Conservation (phyloP, 1,284 basidiomycete genomes). For the Leccinum fallax region DNA sequence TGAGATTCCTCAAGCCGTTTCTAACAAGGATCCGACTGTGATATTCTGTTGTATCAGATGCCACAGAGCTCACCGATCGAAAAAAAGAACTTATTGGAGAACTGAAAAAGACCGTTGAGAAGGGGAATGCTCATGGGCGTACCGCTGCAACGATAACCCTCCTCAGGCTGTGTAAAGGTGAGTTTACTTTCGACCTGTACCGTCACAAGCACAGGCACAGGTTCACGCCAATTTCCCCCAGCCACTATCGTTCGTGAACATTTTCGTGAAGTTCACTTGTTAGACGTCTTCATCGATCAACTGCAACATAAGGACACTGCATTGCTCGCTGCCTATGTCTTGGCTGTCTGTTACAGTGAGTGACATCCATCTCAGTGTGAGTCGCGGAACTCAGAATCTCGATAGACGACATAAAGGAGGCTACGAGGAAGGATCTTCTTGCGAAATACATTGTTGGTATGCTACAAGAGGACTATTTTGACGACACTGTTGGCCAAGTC, state of each 20-base stretch:
- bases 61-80: neutral
- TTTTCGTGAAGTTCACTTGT: neutral
- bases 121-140: conserved; percentile 17
- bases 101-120: conserved; percentile 8
- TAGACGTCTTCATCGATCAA: conserved; percentile 15
- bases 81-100: conserved; percentile 16
- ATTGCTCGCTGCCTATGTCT: conserved; percentile 18
- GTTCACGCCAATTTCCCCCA: conserved; percentile 7
- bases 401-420: conserved; percentile 21
- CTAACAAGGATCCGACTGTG: too few relatives aligned
- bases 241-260: conserved; percentile 7
- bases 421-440: conserved; percentile 10
- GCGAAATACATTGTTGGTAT: conserved; percentile 25
- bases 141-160: conserved; percentile 27
- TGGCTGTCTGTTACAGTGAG: conserved; percentile 18
- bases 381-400: neutral
- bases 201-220: neutral
- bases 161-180: conserved; percentile 18
- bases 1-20: neutral
- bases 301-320: conserved; percentile 12
- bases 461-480: conserved; percentile 28
- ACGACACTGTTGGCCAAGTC: conserved; percentile 29
- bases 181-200: neutral
- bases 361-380: neutral
- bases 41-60: conserved; percentile 7